These are phyloP conservation scores for Diplodia scrobiculata DNA, from an alignment of 2,329 filamentous ascomycete species.

Conservation along the genomic window DNA sequence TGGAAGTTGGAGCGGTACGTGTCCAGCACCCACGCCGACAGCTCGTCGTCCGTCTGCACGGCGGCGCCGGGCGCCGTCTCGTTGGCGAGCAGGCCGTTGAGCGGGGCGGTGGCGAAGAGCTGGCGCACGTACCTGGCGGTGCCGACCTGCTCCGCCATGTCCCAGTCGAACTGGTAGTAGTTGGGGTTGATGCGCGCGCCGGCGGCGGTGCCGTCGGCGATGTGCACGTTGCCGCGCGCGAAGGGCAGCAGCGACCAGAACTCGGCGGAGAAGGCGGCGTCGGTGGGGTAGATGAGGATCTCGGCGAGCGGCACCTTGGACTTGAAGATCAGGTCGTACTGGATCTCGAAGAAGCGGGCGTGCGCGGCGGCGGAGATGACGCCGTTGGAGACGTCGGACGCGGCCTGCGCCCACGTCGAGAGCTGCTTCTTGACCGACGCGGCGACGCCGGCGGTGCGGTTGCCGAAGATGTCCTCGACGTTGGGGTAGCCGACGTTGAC, in stretches of 20 bases:
- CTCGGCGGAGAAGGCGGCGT: constrained; percentile 42
- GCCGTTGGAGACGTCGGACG: constrained; percentile 12
- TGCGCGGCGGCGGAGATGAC: constrained; percentile 3
- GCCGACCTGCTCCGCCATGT: constrained; percentile 42
- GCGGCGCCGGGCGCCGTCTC: constrained; percentile 36
- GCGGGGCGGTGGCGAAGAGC: constrained; percentile 37
- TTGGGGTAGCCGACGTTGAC: constrained; percentile 44
- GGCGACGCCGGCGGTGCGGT: constrained; percentile 34
- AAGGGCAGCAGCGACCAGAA: constrained; percentile 46
- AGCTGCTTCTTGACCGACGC: constrained; percentile 31
- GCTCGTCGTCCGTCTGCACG: constrained; percentile 32
- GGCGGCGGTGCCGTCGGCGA: constrained; percentile 33
- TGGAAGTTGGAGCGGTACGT: constrained; percentile 30
- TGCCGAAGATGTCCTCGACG: constrained; percentile 42
- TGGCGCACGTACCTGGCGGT: constrained; percentile 40
- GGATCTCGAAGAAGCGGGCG: constrained; percentile 32
- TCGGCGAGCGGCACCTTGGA: constrained; percentile 47
- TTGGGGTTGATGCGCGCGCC: constrained; percentile 47
- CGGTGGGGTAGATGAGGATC: constrained; percentile 46
- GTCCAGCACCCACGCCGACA: constrained; percentile 36
- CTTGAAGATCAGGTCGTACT: constrained; percentile 37
- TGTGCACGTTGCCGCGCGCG: constrained; percentile 42
- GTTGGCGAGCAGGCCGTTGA: constrained; percentile 33
- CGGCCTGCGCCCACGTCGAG: not conserved
- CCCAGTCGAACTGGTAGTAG: constrained; percentile 49